Conservation (phyloP, 1,139 yeast species). For the Geotrichum carabidarum region DNA sequence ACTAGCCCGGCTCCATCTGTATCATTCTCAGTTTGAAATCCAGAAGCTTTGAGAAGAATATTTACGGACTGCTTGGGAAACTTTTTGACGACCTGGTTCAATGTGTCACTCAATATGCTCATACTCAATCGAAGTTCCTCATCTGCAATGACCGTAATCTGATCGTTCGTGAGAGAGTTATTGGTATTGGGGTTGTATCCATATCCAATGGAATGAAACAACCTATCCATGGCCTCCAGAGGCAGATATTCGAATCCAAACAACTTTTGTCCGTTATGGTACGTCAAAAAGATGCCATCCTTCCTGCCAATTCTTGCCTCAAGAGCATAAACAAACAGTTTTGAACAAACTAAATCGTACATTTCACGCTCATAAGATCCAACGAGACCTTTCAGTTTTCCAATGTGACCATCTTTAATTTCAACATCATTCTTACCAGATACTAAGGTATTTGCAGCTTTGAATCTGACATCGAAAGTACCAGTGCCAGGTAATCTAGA, state of each 20-base stretch:
- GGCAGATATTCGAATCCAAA: conserved; percentile 92
- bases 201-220: conserved; percentile 43
- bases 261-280: conserved; percentile 72
- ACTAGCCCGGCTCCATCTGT: conserved; percentile 21
- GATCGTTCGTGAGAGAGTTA: conserved; percentile 21
- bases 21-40: conserved; percentile 20
- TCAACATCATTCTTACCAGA: conserved; percentile 67
- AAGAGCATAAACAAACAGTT: conserved; percentile 74
- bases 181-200: not conserved
- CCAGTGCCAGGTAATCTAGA: conserved; percentile 81
- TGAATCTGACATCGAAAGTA: conserved; percentile 82
- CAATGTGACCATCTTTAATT: conserved; percentile 51
- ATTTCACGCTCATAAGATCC: conserved; percentile 81
- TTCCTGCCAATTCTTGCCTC: conserved; percentile 94
- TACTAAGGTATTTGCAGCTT: conserved; percentile 84
- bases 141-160: conserved; percentile 57
- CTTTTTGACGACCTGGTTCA: conserved; percentile 41
- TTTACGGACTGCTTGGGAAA: conserved; percentile 30
- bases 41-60: conserved; percentile 29
- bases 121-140: conserved; percentile 65
- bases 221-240: conserved; percentile 60
- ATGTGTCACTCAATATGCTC: conserved; percentile 49
- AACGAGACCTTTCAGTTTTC: conserved; percentile 53
- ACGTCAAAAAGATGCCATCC: conserved; percentile 94
- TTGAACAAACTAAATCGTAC: conserved; percentile 67